A percentile compares a stretch with the other conserved stretches of the same genome.
phyloP scores from a whole-genome alignment of 2,329 filamentous ascomycete species.

The Pleurostoma richardsiae region DNA sequence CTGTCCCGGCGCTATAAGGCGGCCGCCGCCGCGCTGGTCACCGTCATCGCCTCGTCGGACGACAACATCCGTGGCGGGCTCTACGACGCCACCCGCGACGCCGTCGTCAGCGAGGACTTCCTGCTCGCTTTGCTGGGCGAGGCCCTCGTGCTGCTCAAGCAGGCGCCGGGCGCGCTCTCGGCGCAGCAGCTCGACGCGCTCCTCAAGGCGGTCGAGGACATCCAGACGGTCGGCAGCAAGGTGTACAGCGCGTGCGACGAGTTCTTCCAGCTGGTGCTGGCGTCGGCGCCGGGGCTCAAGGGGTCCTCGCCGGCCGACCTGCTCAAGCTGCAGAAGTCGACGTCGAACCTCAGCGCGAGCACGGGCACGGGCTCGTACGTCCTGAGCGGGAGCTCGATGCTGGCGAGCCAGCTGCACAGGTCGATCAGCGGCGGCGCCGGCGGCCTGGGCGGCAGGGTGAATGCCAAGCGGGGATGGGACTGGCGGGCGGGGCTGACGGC shows the following conservation, averaged over 20 bases:
- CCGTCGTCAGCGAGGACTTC: slow-evolving; percentile 85
- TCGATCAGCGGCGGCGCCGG: slow-evolving; percentile 52
- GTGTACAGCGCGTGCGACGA: slow-evolving; percentile 73
- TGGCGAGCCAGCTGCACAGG: slow-evolving; percentile 57
- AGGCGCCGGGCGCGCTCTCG: slow-evolving; percentile 45
- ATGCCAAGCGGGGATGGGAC: slow-evolving; percentile 76
- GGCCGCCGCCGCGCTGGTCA: slow-evolving; percentile 69
- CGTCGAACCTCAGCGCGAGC: slow-evolving; percentile 32
- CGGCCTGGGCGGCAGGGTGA: slow-evolving; percentile 45
- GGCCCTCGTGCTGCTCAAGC: slow-evolving; percentile 69
- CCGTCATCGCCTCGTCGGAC: slow-evolving; percentile 80
- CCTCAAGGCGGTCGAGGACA: slow-evolving; percentile 73
- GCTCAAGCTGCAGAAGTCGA: slow-evolving; percentile 29
- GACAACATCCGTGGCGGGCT: slow-evolving; percentile 90
- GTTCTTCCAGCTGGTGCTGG: slow-evolving; percentile 70
- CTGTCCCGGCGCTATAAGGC: slow-evolving; percentile 62
- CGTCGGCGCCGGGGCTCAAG: slow-evolving; percentile 54
- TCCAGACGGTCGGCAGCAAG: slow-evolving; percentile 66
- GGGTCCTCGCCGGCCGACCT: slow-evolving; percentile 60
- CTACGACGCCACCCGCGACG: slow-evolving; percentile 74
- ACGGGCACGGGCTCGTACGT: slow-evolving; percentile 54
- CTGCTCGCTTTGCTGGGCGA: slow-evolving; percentile 74
- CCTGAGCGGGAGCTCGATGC: slow-evolving; percentile 69
- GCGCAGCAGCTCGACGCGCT: slow-evolving; percentile 69
- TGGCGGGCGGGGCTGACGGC: slow-evolving; percentile 58